These are phyloP conservation scores for Dillenia turbinata DNA, from an alignment of 164 flowering plant species.

Conservation along the genomic window DNA sequence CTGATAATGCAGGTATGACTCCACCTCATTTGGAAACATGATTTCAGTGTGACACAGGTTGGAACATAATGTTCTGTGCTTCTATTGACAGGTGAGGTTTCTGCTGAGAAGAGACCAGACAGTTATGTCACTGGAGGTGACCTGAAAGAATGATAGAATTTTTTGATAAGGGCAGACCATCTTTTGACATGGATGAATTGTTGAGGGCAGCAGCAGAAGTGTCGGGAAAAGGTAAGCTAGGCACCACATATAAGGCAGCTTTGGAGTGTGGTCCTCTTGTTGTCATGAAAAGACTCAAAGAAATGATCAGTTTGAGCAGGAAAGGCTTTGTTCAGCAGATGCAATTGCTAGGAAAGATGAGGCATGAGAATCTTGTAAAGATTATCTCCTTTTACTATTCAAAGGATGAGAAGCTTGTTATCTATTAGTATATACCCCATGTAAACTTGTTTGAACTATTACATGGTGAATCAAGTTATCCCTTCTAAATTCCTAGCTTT, in stretches of 20 bases:
- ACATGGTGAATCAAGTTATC: constrained; percentile 39
- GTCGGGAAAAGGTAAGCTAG: constrained; percentile 50
- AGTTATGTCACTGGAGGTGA: constrained; percentile 22
- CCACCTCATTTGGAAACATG: no score
- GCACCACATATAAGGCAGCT: constrained; percentile 46
- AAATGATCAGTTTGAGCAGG: constrained; percentile 30
- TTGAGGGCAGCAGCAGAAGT: constrained; percentile 54
- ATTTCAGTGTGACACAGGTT: no score
- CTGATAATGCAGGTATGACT: constrained; percentile 17
- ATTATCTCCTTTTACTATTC: constrained; percentile 46
- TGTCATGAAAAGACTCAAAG: constrained; percentile 50
- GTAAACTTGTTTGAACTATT: constrained; percentile 47
- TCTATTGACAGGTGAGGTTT: constrained; percentile 14
- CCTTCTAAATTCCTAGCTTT: no score
- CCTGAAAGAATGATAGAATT: constrained; percentile 33
- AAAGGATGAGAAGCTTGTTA: constrained; percentile 54
- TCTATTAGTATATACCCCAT: constrained; percentile 42
- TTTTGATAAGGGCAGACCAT: constrained; percentile 28
- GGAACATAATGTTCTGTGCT: neutral
- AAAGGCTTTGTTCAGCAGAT: constrained; percentile 52
- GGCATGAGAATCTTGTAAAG: constrained; percentile 48
- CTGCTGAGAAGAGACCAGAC: constrained; percentile 9
- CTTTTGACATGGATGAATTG: constrained; percentile 59
- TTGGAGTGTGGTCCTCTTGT: constrained; percentile 43
- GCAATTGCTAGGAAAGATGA: constrained; percentile 46